Evolutionary conservation across 805 yeast species (phyloP).

Genomic region (Myxozyma kluyveri): DNA sequence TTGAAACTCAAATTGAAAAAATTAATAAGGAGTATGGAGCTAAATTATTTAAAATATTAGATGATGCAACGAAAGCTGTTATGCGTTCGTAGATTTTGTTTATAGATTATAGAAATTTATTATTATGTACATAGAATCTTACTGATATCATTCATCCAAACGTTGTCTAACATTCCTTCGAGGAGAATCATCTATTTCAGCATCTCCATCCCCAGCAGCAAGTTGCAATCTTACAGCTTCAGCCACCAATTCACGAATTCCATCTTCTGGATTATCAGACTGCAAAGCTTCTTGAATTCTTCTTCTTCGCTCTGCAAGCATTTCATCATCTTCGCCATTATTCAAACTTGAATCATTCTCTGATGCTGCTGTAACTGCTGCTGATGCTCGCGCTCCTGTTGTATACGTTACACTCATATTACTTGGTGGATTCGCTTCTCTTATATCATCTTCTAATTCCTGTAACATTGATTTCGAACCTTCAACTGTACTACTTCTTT

Average conservation of each 20-base stretch:
- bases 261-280: conserved; percentile 80
- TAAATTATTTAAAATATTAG: conserved; percentile 48
- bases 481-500: conserved; percentile 20
- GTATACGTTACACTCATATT: conserved; percentile 10
- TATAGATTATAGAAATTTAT: not conserved
- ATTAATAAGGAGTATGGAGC: conserved; percentile 62
- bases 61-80: conserved; percentile 6
- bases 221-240: conserved; percentile 50
- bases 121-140: not conserved
- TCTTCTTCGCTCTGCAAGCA: conserved; percentile 43
- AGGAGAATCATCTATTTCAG: not conserved
- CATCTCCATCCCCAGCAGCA: conserved; percentile 5
- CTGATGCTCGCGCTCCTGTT: not conserved
- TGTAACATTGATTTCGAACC: conserved; percentile 19
- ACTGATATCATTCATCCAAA: too few relatives aligned
- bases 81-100: not conserved
- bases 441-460: conserved; percentile 32
- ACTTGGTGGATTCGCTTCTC: conserved; percentile 19
- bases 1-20: conserved; percentile 62
- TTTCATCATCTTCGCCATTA: conserved; percentile 30
- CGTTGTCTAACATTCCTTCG: too few relatives aligned
- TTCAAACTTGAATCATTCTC: conserved; percentile 31
- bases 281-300: conserved; percentile 67
- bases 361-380: conserved; percentile 2
- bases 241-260: conserved; percentile 63